phyloP scores from a whole-genome alignment of 495 filamentous ascomycete species.

The Xylaria nigripes region DNA sequence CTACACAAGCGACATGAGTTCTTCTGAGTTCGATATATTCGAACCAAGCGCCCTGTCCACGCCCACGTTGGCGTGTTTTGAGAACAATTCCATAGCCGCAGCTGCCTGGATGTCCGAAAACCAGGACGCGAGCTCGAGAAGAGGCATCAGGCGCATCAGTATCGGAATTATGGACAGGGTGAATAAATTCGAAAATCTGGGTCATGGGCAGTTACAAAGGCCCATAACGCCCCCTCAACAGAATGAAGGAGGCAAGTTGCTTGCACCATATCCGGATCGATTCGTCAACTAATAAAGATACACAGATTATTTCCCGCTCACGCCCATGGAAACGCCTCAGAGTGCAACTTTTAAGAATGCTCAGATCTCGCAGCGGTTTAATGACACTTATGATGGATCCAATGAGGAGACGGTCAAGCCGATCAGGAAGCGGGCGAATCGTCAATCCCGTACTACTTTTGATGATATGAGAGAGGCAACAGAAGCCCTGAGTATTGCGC shows the following conservation, averaged over 20 bases:
- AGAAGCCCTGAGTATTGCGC: slow-evolving; percentile 32
- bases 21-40: slow-evolving; percentile 36
- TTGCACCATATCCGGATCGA: not conserved
- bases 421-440: slow-evolving; percentile 19
- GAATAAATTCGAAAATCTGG: slow-evolving; percentile 42
- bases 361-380: slow-evolving; percentile 33
- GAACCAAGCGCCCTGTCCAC: slow-evolving; percentile 35
- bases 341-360: slow-evolving; percentile 25
- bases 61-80: slow-evolving; percentile 38
- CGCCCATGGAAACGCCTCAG: slow-evolving; percentile 41
- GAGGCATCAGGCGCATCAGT: slow-evolving; percentile 41
- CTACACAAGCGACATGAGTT: slow-evolving; percentile 20
- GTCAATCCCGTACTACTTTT: slow-evolving; percentile 28
- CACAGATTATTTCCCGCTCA: slow-evolving; percentile 41
- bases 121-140: slow-evolving; percentile 30
- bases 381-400: slow-evolving; percentile 46
- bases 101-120: slow-evolving; percentile 41
- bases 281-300: not conserved
- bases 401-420: slow-evolving; percentile 53
- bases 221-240: slow-evolving; percentile 53
- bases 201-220: slow-evolving; percentile 32
- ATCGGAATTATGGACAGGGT: slow-evolving; percentile 47
- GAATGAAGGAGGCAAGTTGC: slow-evolving; percentile 43
- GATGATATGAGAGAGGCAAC: slow-evolving; percentile 40
- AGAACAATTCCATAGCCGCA: slow-evolving; percentile 32